Conservation (phyloP, 2,329 filamentous ascomycete genomes). For the Aotearoamyces nothofagi region DNA sequence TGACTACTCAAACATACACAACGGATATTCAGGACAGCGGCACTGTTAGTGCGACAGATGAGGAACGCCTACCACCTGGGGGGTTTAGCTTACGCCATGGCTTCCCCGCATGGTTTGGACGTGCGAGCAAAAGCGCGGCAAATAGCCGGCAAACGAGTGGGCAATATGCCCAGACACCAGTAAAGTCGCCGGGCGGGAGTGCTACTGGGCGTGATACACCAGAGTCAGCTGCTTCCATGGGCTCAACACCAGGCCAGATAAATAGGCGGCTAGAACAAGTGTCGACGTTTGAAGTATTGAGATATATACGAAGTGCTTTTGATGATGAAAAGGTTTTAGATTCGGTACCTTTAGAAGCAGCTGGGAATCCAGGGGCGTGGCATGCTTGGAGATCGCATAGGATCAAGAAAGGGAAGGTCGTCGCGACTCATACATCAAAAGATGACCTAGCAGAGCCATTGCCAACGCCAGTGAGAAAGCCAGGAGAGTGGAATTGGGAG, state of each 20-base stretch:
- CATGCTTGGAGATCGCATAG: slow-evolving; percentile 78
- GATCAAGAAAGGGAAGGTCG: slow-evolving; percentile 28
- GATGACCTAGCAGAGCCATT: too few relatives aligned
- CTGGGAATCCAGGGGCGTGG: slow-evolving; percentile 84
- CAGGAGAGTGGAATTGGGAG: slow-evolving; percentile 94
- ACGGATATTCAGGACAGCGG: slow-evolving; percentile 61
- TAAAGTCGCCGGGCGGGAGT: slow-evolving; percentile 1
- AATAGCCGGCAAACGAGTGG: slow-evolving; percentile 27
- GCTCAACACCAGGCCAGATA: slow-evolving; percentile 1
- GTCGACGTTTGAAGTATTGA: slow-evolving; percentile 52
- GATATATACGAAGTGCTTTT: slow-evolving; percentile 74
- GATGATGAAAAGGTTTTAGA: slow-evolving; percentile 66
- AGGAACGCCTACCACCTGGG: slow-evolving; percentile 71
- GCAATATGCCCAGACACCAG: slow-evolving; percentile 16
- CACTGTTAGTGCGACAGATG: slow-evolving; percentile 70
- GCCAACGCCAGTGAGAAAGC: slow-evolving; percentile 27
- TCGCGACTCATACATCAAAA: too few relatives aligned
- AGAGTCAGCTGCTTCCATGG: slow-evolving; percentile 2
- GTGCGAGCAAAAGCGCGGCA: slow-evolving; percentile 28
- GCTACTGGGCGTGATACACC: slow-evolving; percentile 11
- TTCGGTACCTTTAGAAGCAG: slow-evolving; percentile 61
- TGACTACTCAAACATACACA: slow-evolving; percentile 90
- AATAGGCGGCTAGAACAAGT: slow-evolving; percentile 5
- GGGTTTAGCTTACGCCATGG: slow-evolving; percentile 84
- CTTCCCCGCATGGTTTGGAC: slow-evolving; percentile 81